phyloP scores from a whole-genome alignment of 768 basidiomycete species.

The Sporobolomyces pararoseus region DNA sequence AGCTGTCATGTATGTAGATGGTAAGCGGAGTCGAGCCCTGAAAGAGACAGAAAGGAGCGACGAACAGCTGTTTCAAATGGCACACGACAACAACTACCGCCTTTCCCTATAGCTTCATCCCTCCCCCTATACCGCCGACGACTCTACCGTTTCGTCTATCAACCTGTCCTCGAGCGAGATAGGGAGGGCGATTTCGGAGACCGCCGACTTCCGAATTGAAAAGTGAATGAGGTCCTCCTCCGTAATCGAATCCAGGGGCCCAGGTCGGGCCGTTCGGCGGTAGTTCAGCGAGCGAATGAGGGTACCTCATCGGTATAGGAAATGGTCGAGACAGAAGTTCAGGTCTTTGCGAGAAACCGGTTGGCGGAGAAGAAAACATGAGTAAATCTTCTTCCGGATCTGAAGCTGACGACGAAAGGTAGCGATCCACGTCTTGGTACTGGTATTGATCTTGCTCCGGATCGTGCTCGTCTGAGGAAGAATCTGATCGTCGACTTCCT shows the following conservation, averaged over 20 bases:
- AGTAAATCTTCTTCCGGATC: constrained; percentile 5
- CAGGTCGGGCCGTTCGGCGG: background rate
- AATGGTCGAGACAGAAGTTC: background rate
- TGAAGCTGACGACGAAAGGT: constrained; percentile 1
- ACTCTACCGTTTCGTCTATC: constrained; percentile 1
- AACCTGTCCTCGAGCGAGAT: background rate
- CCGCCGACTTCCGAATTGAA: background rate
- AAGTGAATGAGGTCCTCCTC: background rate
- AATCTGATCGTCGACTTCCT: constrained; percentile 5
- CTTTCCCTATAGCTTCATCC: constrained; percentile 4
- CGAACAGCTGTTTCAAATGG: too few species aligned
- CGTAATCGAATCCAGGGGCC: background rate
- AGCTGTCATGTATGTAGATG: too few species aligned
- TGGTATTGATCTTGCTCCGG: background rate
- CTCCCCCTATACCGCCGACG: background rate
- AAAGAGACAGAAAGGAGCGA: too few species aligned
- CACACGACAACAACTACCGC: too few species aligned
- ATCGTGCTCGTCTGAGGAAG: background rate
- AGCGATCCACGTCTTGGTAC: background rate
- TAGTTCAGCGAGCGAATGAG: background rate
- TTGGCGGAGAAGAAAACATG: background rate
- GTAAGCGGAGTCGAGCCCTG: too few species aligned
- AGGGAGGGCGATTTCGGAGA: background rate
- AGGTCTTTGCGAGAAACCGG: too few species aligned
- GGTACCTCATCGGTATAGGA: background rate